Evolutionary conservation across 345 rosid species (phyloP).

Genomic region (Citrus reticulata): DNA sequence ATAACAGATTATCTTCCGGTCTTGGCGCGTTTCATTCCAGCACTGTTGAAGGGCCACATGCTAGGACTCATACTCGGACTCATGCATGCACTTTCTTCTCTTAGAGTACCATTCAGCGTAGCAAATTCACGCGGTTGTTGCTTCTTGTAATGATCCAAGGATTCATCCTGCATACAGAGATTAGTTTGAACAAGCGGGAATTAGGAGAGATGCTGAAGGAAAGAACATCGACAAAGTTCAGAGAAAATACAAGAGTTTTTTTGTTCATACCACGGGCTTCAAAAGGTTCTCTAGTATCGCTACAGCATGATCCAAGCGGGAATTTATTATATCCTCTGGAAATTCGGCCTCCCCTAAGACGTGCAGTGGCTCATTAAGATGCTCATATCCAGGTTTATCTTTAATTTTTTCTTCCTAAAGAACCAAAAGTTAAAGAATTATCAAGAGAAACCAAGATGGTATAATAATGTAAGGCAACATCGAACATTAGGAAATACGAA

Average conservation of each 20-base stretch:
- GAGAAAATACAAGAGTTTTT: background rate
- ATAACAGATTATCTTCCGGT: too few species aligned
- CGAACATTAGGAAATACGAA: background rate
- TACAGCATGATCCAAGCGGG: constrained; percentile 68
- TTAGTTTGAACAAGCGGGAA: background rate
- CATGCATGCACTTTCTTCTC: constrained; percentile 82
- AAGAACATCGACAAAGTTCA: background rate
- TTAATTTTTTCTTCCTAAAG: constrained; percentile 80
- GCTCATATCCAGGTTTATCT: constrained; percentile 93
- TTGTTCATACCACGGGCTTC: constrained; percentile 72
- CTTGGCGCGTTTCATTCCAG: constrained; percentile 50
- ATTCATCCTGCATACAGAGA: constrained; percentile 59
- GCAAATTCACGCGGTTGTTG: constrained; percentile 86
- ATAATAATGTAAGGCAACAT: background rate
- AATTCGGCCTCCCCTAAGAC: constrained; percentile 89
- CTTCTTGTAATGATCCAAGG: constrained; percentile 80
- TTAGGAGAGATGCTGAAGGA: too few species aligned
- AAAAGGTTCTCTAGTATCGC: constrained; percentile 65
- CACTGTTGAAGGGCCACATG: constrained; percentile 78
- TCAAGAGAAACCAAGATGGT: constrained; percentile 1
- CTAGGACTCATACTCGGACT: constrained; percentile 85
- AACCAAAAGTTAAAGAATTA: background rate
- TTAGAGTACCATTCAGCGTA: constrained; percentile 17
- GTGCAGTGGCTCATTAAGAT: constrained; percentile 84
- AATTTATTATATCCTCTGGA: constrained; percentile 72